Evolutionary conservation across 306 rosid genomes (phyloP).

Genomic region (Spatholobus suberectus): DNA sequence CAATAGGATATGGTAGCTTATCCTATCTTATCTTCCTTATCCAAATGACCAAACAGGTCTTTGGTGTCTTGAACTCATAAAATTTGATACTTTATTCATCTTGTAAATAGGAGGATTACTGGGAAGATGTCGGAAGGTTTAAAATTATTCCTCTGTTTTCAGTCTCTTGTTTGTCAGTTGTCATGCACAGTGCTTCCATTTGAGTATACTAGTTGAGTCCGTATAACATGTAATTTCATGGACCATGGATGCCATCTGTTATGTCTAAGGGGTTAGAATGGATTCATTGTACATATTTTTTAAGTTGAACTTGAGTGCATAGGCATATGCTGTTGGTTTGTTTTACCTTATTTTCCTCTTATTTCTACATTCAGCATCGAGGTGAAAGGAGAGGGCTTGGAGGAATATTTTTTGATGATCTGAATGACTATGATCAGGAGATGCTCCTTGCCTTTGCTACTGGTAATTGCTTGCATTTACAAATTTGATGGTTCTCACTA

Average conservation of each 20-base stretch:
- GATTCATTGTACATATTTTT: not conserved
- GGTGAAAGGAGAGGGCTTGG: conserved; percentile 97
- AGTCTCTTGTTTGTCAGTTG: conserved; percentile 17
- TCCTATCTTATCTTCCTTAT: not conserved
- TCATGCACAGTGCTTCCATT: not conserved
- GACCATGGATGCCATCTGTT: not conserved
- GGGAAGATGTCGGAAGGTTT: not conserved
- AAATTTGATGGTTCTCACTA: conserved; percentile 8
- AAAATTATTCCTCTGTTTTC: not conserved
- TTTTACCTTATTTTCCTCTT: conserved; percentile 33
- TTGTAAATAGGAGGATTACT: not conserved
- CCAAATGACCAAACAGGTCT: not conserved
- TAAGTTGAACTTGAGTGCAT: conserved; percentile 1
- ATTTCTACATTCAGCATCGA: conserved; percentile 76
- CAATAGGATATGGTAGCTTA: not conserved
- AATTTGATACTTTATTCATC: not conserved
- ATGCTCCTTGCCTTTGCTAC: conserved; percentile 97
- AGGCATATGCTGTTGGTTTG: conserved; percentile 20
- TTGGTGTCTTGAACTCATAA: not conserved
- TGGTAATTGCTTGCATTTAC: conserved; percentile 59
- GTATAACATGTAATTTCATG: not conserved
- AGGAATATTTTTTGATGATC: conserved; percentile 95
- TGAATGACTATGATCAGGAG: conserved; percentile 95
- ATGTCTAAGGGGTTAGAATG: conserved; percentile 7
- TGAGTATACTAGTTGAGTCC: not conserved